phyloP scores from a whole-genome alignment of 2,329 filamentous ascomycete species.

The Elsinoe perseae region DNA sequence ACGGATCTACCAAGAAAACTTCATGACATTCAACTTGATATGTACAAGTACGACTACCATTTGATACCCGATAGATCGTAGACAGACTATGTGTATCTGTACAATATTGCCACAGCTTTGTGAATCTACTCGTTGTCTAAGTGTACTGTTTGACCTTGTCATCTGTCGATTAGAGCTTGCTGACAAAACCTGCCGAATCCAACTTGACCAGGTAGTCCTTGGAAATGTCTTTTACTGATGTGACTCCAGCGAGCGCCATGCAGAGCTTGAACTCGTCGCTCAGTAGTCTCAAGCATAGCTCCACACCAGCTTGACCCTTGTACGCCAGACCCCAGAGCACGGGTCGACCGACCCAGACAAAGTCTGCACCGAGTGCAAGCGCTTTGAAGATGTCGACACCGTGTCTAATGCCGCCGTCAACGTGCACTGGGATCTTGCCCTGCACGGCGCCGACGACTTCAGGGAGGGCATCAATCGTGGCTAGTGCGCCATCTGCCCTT shows the following conservation, averaged over 20 bases:
- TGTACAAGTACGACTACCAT: constrained; percentile 7
- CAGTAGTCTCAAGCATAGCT: constrained; percentile 39
- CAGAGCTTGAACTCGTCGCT: constrained; percentile 33
- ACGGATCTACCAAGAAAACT: constrained; percentile 30
- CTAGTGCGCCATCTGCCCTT: constrained; percentile 41
- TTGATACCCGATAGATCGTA: constrained; percentile 12
- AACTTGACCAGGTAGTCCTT: constrained; percentile 37
- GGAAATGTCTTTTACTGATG: constrained; percentile 31
- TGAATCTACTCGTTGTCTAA: neutral
- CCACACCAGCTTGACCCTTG: constrained; percentile 33
- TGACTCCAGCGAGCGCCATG: constrained; percentile 35
- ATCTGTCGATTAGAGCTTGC: constrained; percentile 21
- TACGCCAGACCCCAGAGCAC: constrained; percentile 43
- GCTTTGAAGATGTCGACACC: constrained; percentile 51
- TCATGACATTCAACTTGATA: constrained; percentile 16
- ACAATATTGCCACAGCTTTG: neutral
- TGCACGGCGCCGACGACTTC: constrained; percentile 28
- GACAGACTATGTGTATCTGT: neutral
- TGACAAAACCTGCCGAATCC: constrained; percentile 27
- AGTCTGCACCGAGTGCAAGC: constrained; percentile 40
- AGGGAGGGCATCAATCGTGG: constrained; percentile 39
- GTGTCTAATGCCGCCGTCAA: constrained; percentile 50
- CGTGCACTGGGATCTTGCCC: constrained; percentile 47
- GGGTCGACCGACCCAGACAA: constrained; percentile 39
- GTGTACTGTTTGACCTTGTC: neutral